These are phyloP conservation scores for Schizochytrium sp. DNA, from an alignment of 108 stramenopile genomes.

Conservation along the genomic window DNA sequence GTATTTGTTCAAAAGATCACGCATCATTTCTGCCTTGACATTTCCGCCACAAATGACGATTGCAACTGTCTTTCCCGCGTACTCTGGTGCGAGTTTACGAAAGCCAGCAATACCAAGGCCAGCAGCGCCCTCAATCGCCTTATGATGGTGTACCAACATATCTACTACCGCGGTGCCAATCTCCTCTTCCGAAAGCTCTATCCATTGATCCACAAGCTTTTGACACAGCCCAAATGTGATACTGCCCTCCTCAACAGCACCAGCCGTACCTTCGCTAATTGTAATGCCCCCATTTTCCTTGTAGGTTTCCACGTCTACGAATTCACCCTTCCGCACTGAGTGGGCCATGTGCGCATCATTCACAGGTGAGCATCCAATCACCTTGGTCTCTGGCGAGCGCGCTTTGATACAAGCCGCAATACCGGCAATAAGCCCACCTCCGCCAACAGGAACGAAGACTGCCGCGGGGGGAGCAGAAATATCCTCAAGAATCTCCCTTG, in stretches of 20 bases:
- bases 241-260: constrained; percentile 40
- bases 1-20: constrained; percentile 22
- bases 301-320: constrained; percentile 52
- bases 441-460: constrained; percentile 69
- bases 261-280: constrained; percentile 30
- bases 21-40: constrained; percentile 43
- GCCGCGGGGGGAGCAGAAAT: neutral
- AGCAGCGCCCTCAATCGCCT: constrained; percentile 63
- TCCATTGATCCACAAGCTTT: constrained; percentile 62
- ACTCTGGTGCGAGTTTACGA: neutral
- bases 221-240: constrained; percentile 60
- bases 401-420: constrained; percentile 63
- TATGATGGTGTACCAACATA: constrained; percentile 56
- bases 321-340: constrained; percentile 5
- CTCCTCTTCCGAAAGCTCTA: constrained; percentile 63
- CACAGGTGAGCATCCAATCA: constrained; percentile 64
- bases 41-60: constrained; percentile 64
- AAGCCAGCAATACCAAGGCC: constrained; percentile 62
- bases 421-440: constrained; percentile 69
- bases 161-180: constrained; percentile 59
- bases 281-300: constrained; percentile 55
- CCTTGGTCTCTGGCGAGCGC: constrained; percentile 27
- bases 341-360: constrained; percentile 54
- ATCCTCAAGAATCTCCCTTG: constrained; percentile 62
- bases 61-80: constrained; percentile 47